Base-by-base conservation (phyloP, 331 rosid species). In the Phaseolus coccineus region DNA sequence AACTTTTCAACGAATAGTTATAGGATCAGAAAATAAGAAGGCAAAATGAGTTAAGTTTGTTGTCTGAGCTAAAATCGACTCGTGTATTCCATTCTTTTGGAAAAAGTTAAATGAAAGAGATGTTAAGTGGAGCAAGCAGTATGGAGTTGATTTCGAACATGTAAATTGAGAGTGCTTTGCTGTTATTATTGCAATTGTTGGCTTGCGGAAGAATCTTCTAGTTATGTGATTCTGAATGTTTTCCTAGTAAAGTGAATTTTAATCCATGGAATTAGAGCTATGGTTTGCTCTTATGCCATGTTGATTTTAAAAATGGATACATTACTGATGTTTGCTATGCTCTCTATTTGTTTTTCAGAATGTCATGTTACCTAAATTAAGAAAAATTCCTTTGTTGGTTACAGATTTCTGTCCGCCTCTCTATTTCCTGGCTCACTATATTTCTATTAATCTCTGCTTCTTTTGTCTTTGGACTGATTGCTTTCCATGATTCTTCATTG, bases 191-290 rank as follows among this genome's bases (percentile, higher is more conserved):
- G 47, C 4, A 16, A 16, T n/a, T 59, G 59, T 30, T 8, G 37
- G 63, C 39, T 50, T 50, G 37, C 63, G 55, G 73, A 42, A 42
- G 57, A 74, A 61, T 16, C 47, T 53, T 68, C 50, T 30, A 68
- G 76, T 51, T 47, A 40, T 73, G 50, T 73, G 28, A 66, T 22
- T 70, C 68, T 66, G 48, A 64, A 61, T 25, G 7, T 37, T 61
- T 48, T 47, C 15, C 61, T 3, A 48, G 35, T 63, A 51, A 69
- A 64, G 9, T 64, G 76, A 71, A 59, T 64, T 8, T 10, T 61
- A 28, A 13, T 72, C 37, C 47, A 30, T 31, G 7, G 42, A 61
- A 31, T 44, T 59, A 62, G 57, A 66, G 22, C 44, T 70, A 27
- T 64, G 39, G n/a, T 59, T 12, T 65, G 47, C 13, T 27, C 31